Evolutionary conservation across 2,329 filamentous ascomycete genomes (phyloP), one percentile per base, ranked within the genome.

Genomic region (Mariannaea sp.): DNA sequence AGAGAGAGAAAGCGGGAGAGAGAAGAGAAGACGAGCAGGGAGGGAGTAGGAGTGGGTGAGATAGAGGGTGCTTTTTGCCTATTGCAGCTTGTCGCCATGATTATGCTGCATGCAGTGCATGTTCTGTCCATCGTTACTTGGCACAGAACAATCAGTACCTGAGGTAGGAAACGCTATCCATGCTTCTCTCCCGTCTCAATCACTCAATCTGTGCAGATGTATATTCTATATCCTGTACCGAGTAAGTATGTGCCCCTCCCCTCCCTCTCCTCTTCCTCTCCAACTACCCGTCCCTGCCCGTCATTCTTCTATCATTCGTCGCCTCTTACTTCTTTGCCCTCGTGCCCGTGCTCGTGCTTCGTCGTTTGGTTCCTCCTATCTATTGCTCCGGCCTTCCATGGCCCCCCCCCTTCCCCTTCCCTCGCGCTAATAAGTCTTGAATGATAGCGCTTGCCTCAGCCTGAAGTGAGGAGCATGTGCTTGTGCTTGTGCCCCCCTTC

Each of bases 31-130:
- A n/a, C n/a, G n/a, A n/a, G n/a, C n/a, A 24, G 22, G 22, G 22
- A 24, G 22, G 5, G 22, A 5, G 22, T 24, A 8, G 5, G 8
- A 5, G 22, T 24, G 22, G 5, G 22, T 32, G 43, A 49, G 50
- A 30, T 8, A 20, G 58, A 43, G 53, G 35, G 54, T 61, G 50
- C 43, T 43, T 26, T n/a, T n/a, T n/a, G n/a, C n/a, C n/a, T n/a
- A n/a, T n/a, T n/a, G n/a, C n/a, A n/a, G n/a, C n/a, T n/a, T n/a
- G n/a, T n/a, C n/a, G n/a, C n/a, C n/a, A n/a, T n/a, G n/a, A n/a
- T n/a, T n/a, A n/a, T n/a, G n/a, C n/a, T n/a, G n/a, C n/a, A n/a
- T n/a, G n/a, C n/a, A n/a, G 53, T 59, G 55, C 55, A 47, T 52
- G 44, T 50, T 39, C 49, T 22, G 45, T 35, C 33, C 44, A 32